Evolutionary conservation across 169 alveolate species (phyloP).

Genomic region (Toxoplasma gondii): DNA sequence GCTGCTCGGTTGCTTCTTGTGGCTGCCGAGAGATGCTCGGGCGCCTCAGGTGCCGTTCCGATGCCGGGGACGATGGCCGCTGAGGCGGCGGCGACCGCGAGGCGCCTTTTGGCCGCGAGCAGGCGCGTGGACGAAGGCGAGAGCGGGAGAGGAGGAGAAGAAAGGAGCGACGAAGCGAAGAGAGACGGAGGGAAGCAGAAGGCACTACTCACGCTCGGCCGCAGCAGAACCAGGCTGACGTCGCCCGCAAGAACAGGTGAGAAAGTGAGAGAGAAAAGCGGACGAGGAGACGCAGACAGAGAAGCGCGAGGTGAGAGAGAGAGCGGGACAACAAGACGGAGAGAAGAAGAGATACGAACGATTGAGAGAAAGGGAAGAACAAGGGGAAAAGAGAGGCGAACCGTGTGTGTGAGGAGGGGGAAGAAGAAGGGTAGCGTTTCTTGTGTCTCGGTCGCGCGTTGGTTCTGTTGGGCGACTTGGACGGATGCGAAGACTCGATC

Average conservation of each 20-base stretch:
- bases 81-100: slow-evolving; percentile 11
- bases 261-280: neutral
- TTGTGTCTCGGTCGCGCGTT: too few relatives aligned
- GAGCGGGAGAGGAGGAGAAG: neutral
- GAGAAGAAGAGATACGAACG: too few relatives aligned
- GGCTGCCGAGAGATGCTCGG: slow-evolving; percentile 1
- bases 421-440: neutral
- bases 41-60: neutral
- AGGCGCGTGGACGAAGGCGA: neutral
- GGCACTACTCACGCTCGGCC: neutral
- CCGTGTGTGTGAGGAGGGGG: neutral
- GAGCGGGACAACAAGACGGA: neutral
- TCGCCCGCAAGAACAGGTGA: neutral
- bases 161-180: neutral
- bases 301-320: neutral
- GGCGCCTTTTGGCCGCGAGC: neutral
- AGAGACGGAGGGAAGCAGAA: neutral
- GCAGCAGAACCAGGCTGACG: neutral
- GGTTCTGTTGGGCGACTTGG: too few relatives aligned
- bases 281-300: neutral
- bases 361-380: neutral
- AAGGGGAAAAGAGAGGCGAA: neutral
- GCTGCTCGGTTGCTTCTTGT: neutral
- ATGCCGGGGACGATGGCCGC: neutral
- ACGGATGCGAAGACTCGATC: too few relatives aligned